Conservation (phyloP, 2,329 filamentous ascomycete species). For the Chaetomium sp. region DNA sequence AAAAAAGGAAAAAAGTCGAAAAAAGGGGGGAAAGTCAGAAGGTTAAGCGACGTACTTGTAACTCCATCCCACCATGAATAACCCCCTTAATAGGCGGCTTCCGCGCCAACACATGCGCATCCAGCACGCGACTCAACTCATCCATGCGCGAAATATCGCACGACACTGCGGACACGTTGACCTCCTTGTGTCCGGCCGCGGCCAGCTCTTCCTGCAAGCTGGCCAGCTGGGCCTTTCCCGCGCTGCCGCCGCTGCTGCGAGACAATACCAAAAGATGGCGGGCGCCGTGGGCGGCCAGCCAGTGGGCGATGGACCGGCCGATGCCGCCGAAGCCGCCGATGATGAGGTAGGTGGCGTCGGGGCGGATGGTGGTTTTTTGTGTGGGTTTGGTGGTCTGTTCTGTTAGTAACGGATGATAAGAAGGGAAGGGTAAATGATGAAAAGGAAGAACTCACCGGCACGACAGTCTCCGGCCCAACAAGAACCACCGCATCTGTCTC, state of each 20-base stretch:
- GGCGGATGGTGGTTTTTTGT: constrained; percentile 5
- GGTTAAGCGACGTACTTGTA: constrained; percentile 20
- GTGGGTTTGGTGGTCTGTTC: constrained; percentile 7
- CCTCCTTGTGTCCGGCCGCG: constrained; percentile 16
- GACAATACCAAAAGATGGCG: constrained; percentile 27
- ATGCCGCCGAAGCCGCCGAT: constrained; percentile 32
- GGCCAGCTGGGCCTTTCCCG: constrained; percentile 10
- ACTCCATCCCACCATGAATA: constrained; percentile 38
- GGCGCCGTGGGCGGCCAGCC: constrained; percentile 29
- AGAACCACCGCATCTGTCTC: too few species aligned
- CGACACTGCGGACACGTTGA: constrained; percentile 20
- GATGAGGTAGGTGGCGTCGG: constrained; percentile 29
- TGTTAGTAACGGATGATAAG: not conserved
- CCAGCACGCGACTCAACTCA: constrained; percentile 26
- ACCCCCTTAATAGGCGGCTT: constrained; percentile 33
- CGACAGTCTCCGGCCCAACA: constrained; percentile 17
- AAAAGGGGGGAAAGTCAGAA: too few species aligned
- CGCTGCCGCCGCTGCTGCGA: constrained; percentile 21
- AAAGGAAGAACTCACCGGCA: constrained; percentile 18
- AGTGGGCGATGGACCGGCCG: constrained; percentile 26
- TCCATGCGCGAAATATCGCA: constrained; percentile 28
- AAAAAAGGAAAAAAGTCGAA: too few species aligned
- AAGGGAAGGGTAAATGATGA: too few species aligned
- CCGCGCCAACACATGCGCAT: constrained; percentile 10
- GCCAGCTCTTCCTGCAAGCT: constrained; percentile 22